A percentile compares a stretch with the other conserved stretches of the same genome.
Conservation (phyloP, 768 basidiomycete genomes). For the Trametopsis cervina region DNA sequence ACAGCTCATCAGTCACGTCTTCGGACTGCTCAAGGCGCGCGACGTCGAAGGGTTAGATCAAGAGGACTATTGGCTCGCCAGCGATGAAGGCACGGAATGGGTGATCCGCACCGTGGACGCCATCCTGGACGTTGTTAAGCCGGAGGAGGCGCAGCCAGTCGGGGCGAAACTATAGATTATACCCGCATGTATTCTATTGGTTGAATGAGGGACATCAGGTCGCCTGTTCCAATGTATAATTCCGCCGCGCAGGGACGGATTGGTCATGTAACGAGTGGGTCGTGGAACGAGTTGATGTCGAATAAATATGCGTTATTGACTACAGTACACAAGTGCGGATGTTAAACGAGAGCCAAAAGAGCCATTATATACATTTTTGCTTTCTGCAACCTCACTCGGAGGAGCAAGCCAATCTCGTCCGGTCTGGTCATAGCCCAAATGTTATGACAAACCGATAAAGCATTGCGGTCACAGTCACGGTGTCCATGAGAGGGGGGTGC, state of each 20-base stretch:
- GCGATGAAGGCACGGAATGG: conserved; percentile 87
- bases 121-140: conserved; percentile 65
- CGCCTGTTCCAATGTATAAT: no score
- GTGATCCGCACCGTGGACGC: conserved; percentile 78
- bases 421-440: conserved; percentile 37
- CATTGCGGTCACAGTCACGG: conserved; percentile 79
- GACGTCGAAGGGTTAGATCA: conserved; percentile 47
- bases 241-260: no score
- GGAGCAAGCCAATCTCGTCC: conserved; percentile 6
- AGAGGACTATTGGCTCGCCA: conserved; percentile 76
- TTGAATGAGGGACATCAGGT: no score
- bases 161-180: conserved; percentile 51
- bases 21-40: conserved; percentile 84
- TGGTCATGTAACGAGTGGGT: no score
- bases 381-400: conserved; percentile 4
- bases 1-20: conserved; percentile 83
- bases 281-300: no score
- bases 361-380: conserved; percentile 14
- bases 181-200: conserved; percentile 4
- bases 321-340: conserved; percentile 8
- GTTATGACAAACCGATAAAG: conserved; percentile 70
- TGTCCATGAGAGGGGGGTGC: conserved; percentile 89
- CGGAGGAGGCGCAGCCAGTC: conserved; percentile 30
- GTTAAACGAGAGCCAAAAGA: conserved; percentile 3
- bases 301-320: conserved; percentile 9